Base-by-base conservation (phyloP, 2,329 filamentous ascomycete species). In the Alternaria sp. region DNA sequence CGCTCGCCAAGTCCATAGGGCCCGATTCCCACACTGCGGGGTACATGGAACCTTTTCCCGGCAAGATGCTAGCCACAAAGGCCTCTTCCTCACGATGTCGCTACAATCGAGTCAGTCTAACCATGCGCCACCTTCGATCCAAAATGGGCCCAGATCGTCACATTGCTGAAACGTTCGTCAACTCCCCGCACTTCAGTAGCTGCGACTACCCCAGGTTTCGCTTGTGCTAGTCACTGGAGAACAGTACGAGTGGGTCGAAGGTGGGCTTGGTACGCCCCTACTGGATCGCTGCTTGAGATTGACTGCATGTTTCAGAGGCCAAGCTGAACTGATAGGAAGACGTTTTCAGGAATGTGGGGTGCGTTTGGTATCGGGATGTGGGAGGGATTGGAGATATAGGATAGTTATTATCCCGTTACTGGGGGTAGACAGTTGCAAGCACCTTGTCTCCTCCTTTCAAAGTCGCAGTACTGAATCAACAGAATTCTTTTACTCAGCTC, bases 171-270 rank as follows among this genome's bases (percentile, higher is more conserved):
- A 53, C 51, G 46, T 54, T 54, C 47, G 57, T 41, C 25, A n/a
- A 43, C 72, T 72, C 73, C 72, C 74, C 74, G 72, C 74, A 75
- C 59, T 65, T 65, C 28, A 45, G 57, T 60, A 67, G 55, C 30
- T 18, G 43, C 21, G 20, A 65, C 70, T 74, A 71, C 70, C 71
- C 73, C 54, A 70, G 69, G 66, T 65, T 53, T 63, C 56, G 44
- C 59, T 54, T 43, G 46, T 58, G 45, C 64, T 70, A 57, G 57
- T 21, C 63, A 59, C 33, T 37, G 33, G 41, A 45, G n/a, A 26
- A 37, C 15, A 7, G 6, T 20, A 9, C 14, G 55, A 57, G 60
- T 64, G 64, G 54, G 58, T 43, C 59, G 21, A 15, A 46, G 45
- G 47, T 53, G 28, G 45, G 53, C 44, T 55, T 45, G 21, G 23